Conservation (phyloP, 441 rosid species). For the Capsella rubella region DNA sequence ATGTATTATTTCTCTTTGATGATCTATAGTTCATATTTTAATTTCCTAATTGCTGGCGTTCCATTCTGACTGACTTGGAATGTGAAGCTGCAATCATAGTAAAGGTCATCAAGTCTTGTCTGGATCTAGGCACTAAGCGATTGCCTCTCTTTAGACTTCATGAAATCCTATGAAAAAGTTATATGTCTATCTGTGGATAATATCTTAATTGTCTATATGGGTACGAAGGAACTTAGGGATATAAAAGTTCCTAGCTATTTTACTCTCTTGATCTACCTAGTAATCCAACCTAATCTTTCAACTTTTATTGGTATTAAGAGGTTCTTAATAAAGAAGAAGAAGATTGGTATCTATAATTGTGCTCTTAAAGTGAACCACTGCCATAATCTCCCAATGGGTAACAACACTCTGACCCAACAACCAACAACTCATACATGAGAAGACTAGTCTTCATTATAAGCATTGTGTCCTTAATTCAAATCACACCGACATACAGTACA, state of each 20-base stretch:
- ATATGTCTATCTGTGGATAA: neutral
- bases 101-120: neutral
- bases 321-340: neutral
- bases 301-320: neutral
- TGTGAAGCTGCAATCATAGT: neutral
- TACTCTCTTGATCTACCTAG: neutral
- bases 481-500: neutral
- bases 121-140: neutral
- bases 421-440: neutral
- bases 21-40: constrained; percentile 4
- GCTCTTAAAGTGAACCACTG: neutral
- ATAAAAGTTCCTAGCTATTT: neutral
- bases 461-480: neutral
- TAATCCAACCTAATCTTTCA: neutral
- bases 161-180: neutral
- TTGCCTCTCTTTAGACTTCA: neutral
- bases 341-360: neutral
- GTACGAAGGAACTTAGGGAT: neutral
- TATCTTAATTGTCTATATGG: neutral
- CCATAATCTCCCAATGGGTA: neutral
- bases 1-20: constrained; percentile 14
- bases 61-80: neutral
- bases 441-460: neutral
- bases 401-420: neutral
- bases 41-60: no score